phyloP scores from a whole-genome alignment of 371 early-diverging fungal species.

The Mucor velutinosus region DNA sequence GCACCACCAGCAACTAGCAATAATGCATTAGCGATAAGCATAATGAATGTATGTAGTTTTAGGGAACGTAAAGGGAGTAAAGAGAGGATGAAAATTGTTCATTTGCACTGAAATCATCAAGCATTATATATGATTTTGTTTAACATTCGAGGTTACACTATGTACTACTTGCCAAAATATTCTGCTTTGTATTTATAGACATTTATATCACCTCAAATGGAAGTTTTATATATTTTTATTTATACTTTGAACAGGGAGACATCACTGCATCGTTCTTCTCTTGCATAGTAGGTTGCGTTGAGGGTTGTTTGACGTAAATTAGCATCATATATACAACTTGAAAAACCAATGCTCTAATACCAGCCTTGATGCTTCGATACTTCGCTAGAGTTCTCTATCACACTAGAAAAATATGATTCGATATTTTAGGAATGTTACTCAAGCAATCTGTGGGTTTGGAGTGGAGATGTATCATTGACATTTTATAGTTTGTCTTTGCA shows the following conservation, averaged over 20 bases:
- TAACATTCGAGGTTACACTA: not conserved
- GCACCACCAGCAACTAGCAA: slow-evolving; percentile 15
- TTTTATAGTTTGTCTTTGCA: not conserved
- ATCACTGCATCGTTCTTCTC: not conserved
- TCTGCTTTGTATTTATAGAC: not conserved
- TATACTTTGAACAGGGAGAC: not conserved
- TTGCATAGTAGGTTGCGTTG: not conserved
- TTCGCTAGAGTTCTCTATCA: not conserved
- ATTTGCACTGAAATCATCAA: not conserved
- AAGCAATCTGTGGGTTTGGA: not conserved
- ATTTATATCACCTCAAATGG: not conserved
- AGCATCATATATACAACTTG: not conserved
- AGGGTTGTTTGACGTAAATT: not conserved
- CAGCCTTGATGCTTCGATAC: too few species aligned
- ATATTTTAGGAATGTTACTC: not conserved
- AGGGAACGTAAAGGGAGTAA: not conserved
- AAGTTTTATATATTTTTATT: not conserved
- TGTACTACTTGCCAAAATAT: not conserved
- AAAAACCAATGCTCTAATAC: too few species aligned
- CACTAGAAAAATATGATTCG: not conserved
- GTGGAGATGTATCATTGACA: not conserved
- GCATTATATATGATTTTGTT: not conserved
- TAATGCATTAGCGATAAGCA: slow-evolving; percentile 17
- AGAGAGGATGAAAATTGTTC: not conserved
- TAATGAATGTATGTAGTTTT: slow-evolving; percentile 9